Percentiles rank a stretch among this genome's conserved stretches.
Evolutionary conservation across 1,139 yeast species (phyloP).

Genomic region (Suhomyces yuchorum): DNA sequence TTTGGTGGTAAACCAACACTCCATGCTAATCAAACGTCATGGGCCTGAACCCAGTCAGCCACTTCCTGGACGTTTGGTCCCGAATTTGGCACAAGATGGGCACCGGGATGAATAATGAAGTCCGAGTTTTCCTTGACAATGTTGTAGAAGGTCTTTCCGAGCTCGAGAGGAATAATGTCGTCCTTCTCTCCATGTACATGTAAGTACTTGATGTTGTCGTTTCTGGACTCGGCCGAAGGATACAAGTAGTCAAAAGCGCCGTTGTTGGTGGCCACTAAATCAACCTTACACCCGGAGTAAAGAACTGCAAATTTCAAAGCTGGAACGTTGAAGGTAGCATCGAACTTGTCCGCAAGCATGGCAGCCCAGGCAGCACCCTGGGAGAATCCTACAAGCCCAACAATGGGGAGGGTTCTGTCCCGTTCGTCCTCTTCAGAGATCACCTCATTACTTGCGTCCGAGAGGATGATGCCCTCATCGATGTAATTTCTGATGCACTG

Average conservation of each 20-base stretch:
- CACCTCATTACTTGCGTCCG: slow-evolving; percentile 29
- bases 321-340: slow-evolving; percentile 28
- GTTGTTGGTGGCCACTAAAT: slow-evolving; percentile 32
- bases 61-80: slow-evolving; percentile 61
- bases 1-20: no score
- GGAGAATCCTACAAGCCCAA: slow-evolving; percentile 47
- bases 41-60: slow-evolving; percentile 50
- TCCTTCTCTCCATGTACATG: slow-evolving; percentile 88
- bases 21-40: not conserved
- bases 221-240: not conserved
- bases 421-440: slow-evolving; percentile 23
- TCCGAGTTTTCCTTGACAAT: slow-evolving; percentile 48
- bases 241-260: not conserved
- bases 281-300: slow-evolving; percentile 75
- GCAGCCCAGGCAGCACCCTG: slow-evolving; percentile 55
- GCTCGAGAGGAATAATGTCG: slow-evolving; percentile 76
- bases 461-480: slow-evolving; percentile 31
- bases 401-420: slow-evolving; percentile 35
- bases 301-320: slow-evolving; percentile 69
- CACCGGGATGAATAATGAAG: slow-evolving; percentile 74
- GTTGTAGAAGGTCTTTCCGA: slow-evolving; percentile 61
- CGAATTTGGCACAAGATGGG: slow-evolving; percentile 82
- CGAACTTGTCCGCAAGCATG: slow-evolving; percentile 34
- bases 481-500: slow-evolving; percentile 34
- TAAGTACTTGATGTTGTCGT: slow-evolving; percentile 44